Evolutionary conservation across 768 basidiomycete species (phyloP).

Genomic region (Glaciozyma martinii): DNA sequence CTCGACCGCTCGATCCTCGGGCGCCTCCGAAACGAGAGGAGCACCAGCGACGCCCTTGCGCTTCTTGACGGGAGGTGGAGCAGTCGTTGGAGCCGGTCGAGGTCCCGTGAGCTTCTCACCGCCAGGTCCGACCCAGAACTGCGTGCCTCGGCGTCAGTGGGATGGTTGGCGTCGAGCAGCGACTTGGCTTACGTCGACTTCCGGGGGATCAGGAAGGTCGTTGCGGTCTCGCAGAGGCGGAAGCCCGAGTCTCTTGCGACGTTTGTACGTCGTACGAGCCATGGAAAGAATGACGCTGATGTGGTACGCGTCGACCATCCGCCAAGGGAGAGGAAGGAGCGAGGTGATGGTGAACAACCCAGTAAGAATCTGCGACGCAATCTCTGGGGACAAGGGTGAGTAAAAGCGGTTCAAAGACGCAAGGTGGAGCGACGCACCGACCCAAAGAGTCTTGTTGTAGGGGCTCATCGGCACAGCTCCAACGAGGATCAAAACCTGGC

Average conservation of each 20-base stretch:
- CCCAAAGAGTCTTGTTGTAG: conserved; percentile 67
- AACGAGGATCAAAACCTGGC: conserved; percentile 47
- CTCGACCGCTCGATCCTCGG: background rate
- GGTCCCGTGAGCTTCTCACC: conserved; percentile 5
- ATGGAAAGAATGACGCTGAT: conserved; percentile 60
- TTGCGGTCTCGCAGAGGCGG: conserved; percentile 64
- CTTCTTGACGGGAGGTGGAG: background rate
- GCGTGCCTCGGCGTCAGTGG: background rate
- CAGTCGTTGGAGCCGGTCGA: background rate
- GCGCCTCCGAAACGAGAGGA: too few relatives aligned
- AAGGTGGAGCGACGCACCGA: conserved; percentile 33
- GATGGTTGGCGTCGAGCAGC: background rate
- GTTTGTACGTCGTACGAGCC: conserved; percentile 52
- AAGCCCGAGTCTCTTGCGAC: conserved; percentile 56
- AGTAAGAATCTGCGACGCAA: conserved; percentile 61
- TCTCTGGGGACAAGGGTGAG: conserved; percentile 41
- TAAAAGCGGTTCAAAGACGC: too few relatives aligned
- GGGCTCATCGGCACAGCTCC: conserved; percentile 59
- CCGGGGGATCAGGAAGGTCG: conserved; percentile 64
- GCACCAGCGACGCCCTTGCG: background rate
- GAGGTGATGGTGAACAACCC: background rate
- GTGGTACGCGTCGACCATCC: conserved; percentile 69
- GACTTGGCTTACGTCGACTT: background rate
- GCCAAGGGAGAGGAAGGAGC: conserved; percentile 60
- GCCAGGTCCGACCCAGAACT: conserved; percentile 10